Conservation (phyloP, 2,329 filamentous ascomycete genomes). For the Fusarium bactridioides region DNA sequence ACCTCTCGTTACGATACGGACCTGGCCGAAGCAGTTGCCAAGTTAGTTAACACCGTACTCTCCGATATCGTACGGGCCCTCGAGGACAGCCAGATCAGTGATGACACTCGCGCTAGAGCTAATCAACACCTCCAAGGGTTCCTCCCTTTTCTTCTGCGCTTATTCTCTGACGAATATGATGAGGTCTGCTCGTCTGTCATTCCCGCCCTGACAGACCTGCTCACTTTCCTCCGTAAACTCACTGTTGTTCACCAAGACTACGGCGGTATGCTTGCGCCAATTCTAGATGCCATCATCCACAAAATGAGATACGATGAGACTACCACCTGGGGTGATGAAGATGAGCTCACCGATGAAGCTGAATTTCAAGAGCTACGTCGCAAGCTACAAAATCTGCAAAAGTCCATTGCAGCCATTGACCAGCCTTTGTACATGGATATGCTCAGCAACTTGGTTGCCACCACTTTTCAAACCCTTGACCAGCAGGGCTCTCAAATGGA, state of each 20-base stretch:
- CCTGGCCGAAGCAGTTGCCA: slow-evolving; percentile 92
- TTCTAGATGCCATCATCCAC: slow-evolving; percentile 87
- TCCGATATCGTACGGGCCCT: slow-evolving; percentile 87
- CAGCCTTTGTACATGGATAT: slow-evolving; percentile 88
- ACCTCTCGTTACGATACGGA: slow-evolving; percentile 94
- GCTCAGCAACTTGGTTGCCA: slow-evolving; percentile 85
- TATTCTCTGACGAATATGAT: slow-evolving; percentile 98
- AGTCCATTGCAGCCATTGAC: slow-evolving; percentile 89
- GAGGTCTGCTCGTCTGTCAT: slow-evolving; percentile 97
- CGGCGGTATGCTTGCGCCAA: slow-evolving; percentile 82
- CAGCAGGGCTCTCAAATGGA: slow-evolving; percentile 79
- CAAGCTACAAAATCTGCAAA: slow-evolving; percentile 87
- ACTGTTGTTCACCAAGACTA: slow-evolving; percentile 77
- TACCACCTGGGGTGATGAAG: slow-evolving; percentile 89
- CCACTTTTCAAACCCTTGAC: slow-evolving; percentile 82
- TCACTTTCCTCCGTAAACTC: slow-evolving; percentile 88
- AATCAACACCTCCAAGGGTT: slow-evolving; percentile 85
- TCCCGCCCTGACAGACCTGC: slow-evolving; percentile 87
- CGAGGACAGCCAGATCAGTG: slow-evolving; percentile 70
- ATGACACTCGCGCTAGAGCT: slow-evolving; percentile 74
- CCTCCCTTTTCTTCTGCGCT: slow-evolving; percentile 85
- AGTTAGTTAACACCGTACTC: slow-evolving; percentile 90
- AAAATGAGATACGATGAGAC: slow-evolving; percentile 99
- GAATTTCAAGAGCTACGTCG: slow-evolving; percentile 96
- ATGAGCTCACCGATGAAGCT: slow-evolving; percentile 94